Conservation (phyloP, 2,329 filamentous ascomycete genomes). For the Fusarium tricinctum region DNA sequence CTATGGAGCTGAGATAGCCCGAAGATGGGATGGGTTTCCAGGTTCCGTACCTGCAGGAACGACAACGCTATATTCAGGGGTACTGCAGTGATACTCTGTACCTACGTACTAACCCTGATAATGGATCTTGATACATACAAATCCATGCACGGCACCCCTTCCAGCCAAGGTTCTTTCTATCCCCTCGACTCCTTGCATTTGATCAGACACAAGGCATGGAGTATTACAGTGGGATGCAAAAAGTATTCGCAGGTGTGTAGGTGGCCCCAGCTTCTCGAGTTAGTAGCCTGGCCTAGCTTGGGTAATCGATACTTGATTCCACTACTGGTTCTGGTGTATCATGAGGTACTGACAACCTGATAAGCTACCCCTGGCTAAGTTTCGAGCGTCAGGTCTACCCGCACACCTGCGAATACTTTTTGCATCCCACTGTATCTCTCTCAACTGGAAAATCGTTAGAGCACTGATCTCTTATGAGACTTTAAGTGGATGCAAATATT, state of each 20-base stretch:
- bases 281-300: no score
- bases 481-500: neutral
- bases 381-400: no score
- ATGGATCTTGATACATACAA: constrained; percentile 30
- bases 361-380: no score
- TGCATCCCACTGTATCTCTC: no score
- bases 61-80: constrained; percentile 47
- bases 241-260: no score
- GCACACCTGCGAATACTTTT: no score
- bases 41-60: constrained; percentile 52
- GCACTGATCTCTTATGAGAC: neutral
- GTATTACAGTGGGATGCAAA: no score
- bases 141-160: constrained; percentile 32
- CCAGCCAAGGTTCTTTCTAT: constrained; percentile 25
- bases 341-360: no score
- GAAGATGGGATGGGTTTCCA: neutral
- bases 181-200: constrained; percentile 41
- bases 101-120: constrained; percentile 7
- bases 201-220: constrained; percentile 21
- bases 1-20: constrained; percentile 4
- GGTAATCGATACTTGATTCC: no score
- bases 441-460: neutral
- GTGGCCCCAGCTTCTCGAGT: no score
- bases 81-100: constrained; percentile 33
- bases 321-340: no score